These are phyloP conservation scores for Perkinsus marinus DNA, from an alignment of 169 alveolate genomes.

Conservation along the genomic window DNA sequence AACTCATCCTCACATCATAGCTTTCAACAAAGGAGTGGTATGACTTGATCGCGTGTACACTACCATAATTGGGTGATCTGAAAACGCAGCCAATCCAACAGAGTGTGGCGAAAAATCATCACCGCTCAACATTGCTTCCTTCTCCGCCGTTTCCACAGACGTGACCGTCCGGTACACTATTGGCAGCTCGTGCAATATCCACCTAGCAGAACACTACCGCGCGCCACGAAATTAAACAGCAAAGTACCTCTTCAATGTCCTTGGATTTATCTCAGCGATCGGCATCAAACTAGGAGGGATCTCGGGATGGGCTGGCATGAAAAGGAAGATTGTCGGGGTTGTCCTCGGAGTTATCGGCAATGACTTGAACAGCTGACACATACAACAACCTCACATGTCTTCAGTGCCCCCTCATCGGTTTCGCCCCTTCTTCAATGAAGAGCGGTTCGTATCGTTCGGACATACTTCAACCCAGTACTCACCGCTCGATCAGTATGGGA, in stretches of 20 bases:
- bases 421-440: too few species aligned
- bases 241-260: not conserved
- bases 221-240: not conserved
- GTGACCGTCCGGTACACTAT: not conserved
- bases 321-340: not conserved
- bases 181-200: not conserved
- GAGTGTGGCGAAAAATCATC: not conserved
- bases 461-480: not conserved
- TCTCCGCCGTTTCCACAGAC: not conserved
- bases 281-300: not conserved
- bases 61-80: not conserved
- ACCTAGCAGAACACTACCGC: not conserved
- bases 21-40: not conserved
- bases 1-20: not conserved
- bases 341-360: not conserved
- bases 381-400: too few species aligned
- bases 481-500: not conserved
- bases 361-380: not conserved
- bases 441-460: too few species aligned
- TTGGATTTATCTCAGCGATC: not conserved
- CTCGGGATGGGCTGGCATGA: not conserved
- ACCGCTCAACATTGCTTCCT: not conserved
- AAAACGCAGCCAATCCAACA: not conserved
- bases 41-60: not conserved
- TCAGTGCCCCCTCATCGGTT: too few species aligned